Evolutionary conservation across 805 yeast species (phyloP), one percentile per base, ranked within the genome.

Genomic region (Kuraishia ogatae): DNA sequence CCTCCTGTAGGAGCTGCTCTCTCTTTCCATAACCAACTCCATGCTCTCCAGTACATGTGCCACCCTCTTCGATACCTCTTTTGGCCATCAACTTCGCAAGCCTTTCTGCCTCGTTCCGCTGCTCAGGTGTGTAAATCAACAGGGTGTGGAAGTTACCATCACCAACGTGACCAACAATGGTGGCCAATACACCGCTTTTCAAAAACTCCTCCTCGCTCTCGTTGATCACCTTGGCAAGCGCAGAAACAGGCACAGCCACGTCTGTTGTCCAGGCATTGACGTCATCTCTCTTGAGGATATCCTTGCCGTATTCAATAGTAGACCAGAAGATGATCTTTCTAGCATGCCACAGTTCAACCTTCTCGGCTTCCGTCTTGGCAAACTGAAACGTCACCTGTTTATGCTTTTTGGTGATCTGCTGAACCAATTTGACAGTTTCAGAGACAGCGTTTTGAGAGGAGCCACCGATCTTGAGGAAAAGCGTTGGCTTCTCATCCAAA

Each of bases 41-140:
- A 65, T 89, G 96, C 63, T 89, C 96, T 43, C 96, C 96, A 3
- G 92, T 85, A 60, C 90, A 84, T 1, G 96, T 89, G 1, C 96
- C 96, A 52, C 88, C 96, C 39, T 83, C 78, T 1, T 71, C 77
- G 19, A 89, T 70, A 0, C 93, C 96, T 48, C 84, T 66, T 49
- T 76, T 63, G 51, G 86, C 87, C 86, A 88, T 83, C 53, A 79
- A 72, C 35, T 77, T 75, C 13, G 85, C 84, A 10, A 85, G 61
- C 15, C 64, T 62, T 56, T 79, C 77, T 22, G 66, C 67, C 1
- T 71, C 68, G 2, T 62, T 63, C 55, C 75, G 61, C 60, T 82
- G 78, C 20, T 78, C 77, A 0, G 81, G 80, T 50, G 74, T 76
- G 66, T 82, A 85, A 7, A 85, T 70, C 26, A 87, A 74, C 57